These are phyloP conservation scores for Spergularia marina DNA, from an alignment of 148 eudicot species.

Conservation along the genomic window DNA sequence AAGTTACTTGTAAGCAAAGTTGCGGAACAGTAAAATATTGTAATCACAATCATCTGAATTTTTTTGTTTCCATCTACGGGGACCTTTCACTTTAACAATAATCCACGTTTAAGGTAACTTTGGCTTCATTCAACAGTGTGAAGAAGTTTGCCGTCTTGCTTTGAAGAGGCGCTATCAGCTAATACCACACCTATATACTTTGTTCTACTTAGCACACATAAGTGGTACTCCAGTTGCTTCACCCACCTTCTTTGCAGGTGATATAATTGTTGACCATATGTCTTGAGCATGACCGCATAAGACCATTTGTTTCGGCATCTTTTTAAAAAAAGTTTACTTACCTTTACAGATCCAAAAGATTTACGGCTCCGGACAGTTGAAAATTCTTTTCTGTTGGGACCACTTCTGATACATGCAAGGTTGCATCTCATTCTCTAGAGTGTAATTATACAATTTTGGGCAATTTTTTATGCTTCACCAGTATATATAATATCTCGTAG, in stretches of 20 bases:
- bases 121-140: slow-evolving; percentile 53
- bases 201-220: slow-evolving; percentile 92
- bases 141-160: slow-evolving; percentile 94
- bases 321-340: slow-evolving; percentile 13
- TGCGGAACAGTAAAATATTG: not conserved
- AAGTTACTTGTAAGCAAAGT: not conserved
- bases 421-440: slow-evolving; percentile 29
- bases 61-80: slow-evolving; percentile 6
- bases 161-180: slow-evolving; percentile 88
- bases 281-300: not conserved
- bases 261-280: not conserved
- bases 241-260: slow-evolving; percentile 91
- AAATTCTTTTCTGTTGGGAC: slow-evolving; percentile 82
- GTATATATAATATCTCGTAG: not conserved
- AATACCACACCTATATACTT: slow-evolving; percentile 86
- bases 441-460: not conserved
- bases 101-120: slow-evolving; percentile 12
- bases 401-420: slow-evolving; percentile 87
- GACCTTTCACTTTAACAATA: slow-evolving; percentile 5
- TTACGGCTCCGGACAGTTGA: slow-evolving; percentile 57
- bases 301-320: slow-evolving; percentile 1
- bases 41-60: not conserved
- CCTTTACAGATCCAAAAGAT: slow-evolving; percentile 75
- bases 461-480: slow-evolving; percentile 1
- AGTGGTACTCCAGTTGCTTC: slow-evolving; percentile 87